These are phyloP conservation scores for Colletotrichum acutatum DNA, from an alignment of 2,329 filamentous ascomycete genomes.

Conservation along the genomic window DNA sequence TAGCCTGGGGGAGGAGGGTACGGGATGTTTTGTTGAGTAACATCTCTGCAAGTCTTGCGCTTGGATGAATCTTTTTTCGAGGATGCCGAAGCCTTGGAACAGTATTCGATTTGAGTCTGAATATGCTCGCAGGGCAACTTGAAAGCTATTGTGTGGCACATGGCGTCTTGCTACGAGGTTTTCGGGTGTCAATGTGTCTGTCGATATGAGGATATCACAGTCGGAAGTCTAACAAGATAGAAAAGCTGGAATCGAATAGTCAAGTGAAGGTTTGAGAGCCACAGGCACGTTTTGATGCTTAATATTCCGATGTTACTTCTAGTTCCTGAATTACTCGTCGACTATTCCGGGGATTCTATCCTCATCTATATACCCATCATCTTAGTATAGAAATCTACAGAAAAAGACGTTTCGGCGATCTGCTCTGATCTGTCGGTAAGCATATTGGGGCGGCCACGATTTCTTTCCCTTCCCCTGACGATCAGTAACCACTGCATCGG, in stretches of 20 bases:
- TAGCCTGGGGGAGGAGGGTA: slow-evolving; percentile 61
- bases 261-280: background rate
- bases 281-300: background rate
- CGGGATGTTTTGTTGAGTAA: slow-evolving; percentile 54
- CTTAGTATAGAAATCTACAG: rapidly evolving
- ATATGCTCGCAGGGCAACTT: slow-evolving; percentile 64
- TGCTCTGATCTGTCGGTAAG: background rate
- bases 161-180: slow-evolving; percentile 39
- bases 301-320: background rate
- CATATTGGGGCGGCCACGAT: slow-evolving; percentile 6
- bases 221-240: background rate
- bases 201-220: background rate
- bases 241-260: background rate
- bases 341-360: background rate
- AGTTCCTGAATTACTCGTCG: background rate
- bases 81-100: slow-evolving; percentile 50
- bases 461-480: slow-evolving; percentile 1
- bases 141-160: slow-evolving; percentile 63
- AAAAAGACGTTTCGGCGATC: background rate
- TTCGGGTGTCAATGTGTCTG: background rate
- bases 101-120: slow-evolving; percentile 56
- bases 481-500: slow-evolving; percentile 8
- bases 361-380: background rate
- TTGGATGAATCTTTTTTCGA: slow-evolving; percentile 38
- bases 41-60: slow-evolving; percentile 54